Conservation (phyloP, 2,329 filamentous ascomycete genomes). For the Sphaerulina populicola region DNA sequence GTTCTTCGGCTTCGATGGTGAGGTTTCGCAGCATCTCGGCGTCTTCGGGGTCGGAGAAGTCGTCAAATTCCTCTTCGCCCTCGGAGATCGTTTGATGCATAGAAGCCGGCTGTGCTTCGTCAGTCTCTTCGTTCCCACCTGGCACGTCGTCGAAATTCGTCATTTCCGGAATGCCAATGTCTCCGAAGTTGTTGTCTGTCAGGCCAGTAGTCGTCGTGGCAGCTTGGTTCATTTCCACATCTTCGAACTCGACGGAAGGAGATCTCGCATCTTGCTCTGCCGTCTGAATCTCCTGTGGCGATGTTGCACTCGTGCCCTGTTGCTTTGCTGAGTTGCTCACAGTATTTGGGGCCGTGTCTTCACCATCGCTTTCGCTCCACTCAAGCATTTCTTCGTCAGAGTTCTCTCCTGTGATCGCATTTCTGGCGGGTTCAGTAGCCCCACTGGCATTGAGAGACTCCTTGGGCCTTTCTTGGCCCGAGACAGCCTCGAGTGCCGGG, state of each 20-base stretch:
- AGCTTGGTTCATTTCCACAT: neutral
- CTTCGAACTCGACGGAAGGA: conserved; percentile 14
- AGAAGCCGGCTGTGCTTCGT: conserved; percentile 22
- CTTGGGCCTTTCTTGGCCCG: neutral
- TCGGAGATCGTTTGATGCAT: conserved; percentile 25
- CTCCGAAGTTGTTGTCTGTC: conserved; percentile 41
- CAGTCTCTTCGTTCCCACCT: conserved; percentile 14
- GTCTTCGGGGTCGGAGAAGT: conserved; percentile 76
- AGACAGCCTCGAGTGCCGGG: neutral
- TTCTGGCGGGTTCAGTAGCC: neutral
- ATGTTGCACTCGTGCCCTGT: neutral
- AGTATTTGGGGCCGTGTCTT: conserved; percentile 4
- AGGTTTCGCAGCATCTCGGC: conserved; percentile 80
- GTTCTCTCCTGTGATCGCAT: neutral
- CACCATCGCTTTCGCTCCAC: conserved; percentile 49
- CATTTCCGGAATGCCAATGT: conserved; percentile 37
- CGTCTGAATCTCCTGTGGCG: neutral
- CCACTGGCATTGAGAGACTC: neutral
- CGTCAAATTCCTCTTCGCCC: conserved; percentile 35
- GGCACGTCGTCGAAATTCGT: conserved; percentile 10
- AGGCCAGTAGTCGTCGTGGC: neutral
- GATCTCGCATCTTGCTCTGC: conserved; percentile 3
- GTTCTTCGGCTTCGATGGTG: conserved; percentile 83
- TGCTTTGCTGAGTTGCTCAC: neutral
- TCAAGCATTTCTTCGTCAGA: conserved; percentile 36